Evolutionary conservation across 768 basidiomycete genomes (phyloP), one percentile per base, ranked within the genome.

Genomic region (Ramaria sp.): DNA sequence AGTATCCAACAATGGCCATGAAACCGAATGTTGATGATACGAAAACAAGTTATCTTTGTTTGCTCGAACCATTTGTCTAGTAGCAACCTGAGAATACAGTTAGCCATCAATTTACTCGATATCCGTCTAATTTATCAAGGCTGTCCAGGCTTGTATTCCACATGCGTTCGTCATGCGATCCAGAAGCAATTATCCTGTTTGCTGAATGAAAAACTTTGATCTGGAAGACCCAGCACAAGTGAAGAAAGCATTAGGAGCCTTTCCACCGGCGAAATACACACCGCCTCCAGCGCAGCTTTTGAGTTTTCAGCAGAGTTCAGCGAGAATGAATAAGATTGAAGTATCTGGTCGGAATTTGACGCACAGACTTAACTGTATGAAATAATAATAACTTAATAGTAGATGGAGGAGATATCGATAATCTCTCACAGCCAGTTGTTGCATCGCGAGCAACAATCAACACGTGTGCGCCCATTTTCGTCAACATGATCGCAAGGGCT

Each of bases 381-480:
- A 11, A 34, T 34, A 5, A 34, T 5, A 11, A 34, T 34, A 34
- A 34, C 6, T 5, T 11, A 34, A 34, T 11, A 34, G 33, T 11
- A 5, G 33, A 34, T 5, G 33, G 11, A 5, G 33, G 33, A 5
- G 33, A 34, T 34, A 34, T 34, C 11, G 33, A 5, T 34, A 11
- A 11, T 34, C 11, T 34, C 11, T 34, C 54, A 87, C 91, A 76
- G 91, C 83, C 30, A 94, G 68, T 46, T 77, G 70, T 33, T 68
- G 70, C 20, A 88, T 85, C 82, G 11, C 91, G 76, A 7, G 91
- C 91, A 10, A 94, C 85, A 59, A 94, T 90, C 7, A 88, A 89
- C 3, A 94, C 84, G 60, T 89, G 77, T 0, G 91, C 90, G 0
- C 93, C 92, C 58, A 73, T 74, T 59, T 73, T 70, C 13, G 80